Percentiles rank a stretch among this genome's conserved stretches.
Conservation (phyloP, 2,329 filamentous ascomycete species). For the Neophaeococcomyces aloes region DNA sequence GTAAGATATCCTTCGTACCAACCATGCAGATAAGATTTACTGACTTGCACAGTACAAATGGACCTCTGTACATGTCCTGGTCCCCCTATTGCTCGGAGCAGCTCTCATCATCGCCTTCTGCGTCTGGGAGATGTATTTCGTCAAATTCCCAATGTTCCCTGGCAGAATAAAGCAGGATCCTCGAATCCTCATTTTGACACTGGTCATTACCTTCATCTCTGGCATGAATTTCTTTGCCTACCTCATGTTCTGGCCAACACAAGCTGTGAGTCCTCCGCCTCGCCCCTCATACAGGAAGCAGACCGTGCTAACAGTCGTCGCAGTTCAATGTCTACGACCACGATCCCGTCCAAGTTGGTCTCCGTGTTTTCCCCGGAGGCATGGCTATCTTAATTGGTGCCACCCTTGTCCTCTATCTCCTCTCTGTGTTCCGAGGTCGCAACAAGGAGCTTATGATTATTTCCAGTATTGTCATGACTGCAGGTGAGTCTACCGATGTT, state of each 20-base stretch:
- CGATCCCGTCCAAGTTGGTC: conserved; percentile 52
- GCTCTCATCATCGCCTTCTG: conserved; percentile 34
- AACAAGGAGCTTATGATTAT: conserved; percentile 51
- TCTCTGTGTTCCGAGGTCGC: conserved; percentile 48
- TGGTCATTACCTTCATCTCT: conserved; percentile 50
- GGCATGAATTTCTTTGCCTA: conserved; percentile 50
- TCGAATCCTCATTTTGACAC: conserved; percentile 42
- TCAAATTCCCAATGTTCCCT: conserved; percentile 38
- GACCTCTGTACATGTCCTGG: conserved; percentile 36
- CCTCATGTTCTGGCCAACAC: conserved; percentile 51
- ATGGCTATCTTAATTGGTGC: conserved; percentile 54
- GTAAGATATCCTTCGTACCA: conserved; percentile 19
- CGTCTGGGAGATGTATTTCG: conserved; percentile 38
- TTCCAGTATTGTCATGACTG: conserved; percentile 55
- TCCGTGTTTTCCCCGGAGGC: conserved; percentile 54
- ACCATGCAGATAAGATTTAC: background rate
- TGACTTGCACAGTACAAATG: conserved; percentile 30
- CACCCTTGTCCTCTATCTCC: conserved; percentile 46
- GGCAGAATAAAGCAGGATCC: conserved; percentile 37
- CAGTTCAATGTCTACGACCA: conserved; percentile 26
- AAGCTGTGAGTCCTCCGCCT: conserved; percentile 40
- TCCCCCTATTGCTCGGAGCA: conserved; percentile 36
- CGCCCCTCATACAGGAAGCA: background rate
- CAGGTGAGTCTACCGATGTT: conserved; percentile 44
- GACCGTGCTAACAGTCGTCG: background rate